Evolutionary conservation across 805 yeast species (phyloP).

Genomic region (Monosporozyma servazzii): DNA sequence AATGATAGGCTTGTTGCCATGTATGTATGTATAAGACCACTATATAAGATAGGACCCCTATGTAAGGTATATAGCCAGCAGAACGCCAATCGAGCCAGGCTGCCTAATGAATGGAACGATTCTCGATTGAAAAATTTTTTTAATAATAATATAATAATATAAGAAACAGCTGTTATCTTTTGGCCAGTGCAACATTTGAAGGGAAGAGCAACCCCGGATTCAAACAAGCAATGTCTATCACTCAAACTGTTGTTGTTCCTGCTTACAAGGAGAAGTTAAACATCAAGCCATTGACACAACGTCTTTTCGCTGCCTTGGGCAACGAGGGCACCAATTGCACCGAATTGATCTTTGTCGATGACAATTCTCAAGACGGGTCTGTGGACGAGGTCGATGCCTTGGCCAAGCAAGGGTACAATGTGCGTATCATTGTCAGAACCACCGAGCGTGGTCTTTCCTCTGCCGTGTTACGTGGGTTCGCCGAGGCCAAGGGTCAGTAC

Average conservation of each 20-base stretch:
- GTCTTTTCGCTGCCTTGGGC: conserved; percentile 42
- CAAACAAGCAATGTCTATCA: conserved; percentile 26
- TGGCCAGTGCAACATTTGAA: background rate
- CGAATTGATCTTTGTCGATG: conserved; percentile 43
- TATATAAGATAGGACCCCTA: too few relatives aligned
- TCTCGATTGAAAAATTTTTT: background rate
- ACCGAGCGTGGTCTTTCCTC: conserved; percentile 42
- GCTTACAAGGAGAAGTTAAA: conserved; percentile 43
- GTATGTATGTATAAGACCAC: too few relatives aligned
- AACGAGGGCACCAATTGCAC: conserved; percentile 34
- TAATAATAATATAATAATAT: background rate
- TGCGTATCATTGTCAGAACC: conserved; percentile 41
- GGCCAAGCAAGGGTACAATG: conserved; percentile 39
- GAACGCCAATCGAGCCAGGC: too few relatives aligned
- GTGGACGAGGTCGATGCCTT: conserved; percentile 42
- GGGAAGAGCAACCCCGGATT: too few relatives aligned
- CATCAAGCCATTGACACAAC: conserved; percentile 40
- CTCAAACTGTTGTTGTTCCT: conserved; percentile 39
- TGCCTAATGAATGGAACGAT: too few relatives aligned
- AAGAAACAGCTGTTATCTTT: background rate
- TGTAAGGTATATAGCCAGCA: too few relatives aligned
- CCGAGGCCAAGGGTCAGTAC: conserved; percentile 39
- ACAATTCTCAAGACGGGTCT: conserved; percentile 43
- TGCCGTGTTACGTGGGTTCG: conserved; percentile 41
- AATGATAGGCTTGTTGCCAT: too few relatives aligned